Evolutionary conservation across 192 early-diverging fungal species (phyloP).

Genomic region (Helicostylum pulchrum): DNA sequence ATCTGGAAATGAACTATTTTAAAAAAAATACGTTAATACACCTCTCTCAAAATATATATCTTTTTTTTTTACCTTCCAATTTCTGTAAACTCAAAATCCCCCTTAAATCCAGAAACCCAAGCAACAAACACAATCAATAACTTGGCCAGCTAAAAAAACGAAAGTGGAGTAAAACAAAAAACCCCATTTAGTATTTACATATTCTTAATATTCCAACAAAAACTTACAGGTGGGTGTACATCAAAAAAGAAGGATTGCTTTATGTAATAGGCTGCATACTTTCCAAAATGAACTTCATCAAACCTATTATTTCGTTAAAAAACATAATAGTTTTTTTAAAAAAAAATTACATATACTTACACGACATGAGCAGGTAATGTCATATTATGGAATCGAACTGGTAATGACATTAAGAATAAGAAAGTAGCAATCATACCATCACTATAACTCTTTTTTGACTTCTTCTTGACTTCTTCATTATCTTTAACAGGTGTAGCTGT

Average conservation of each 20-base stretch:
- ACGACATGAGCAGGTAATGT: conserved; percentile 45
- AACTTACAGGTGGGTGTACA: conserved; percentile 88
- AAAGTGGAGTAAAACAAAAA: background rate
- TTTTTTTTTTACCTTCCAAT: conserved; percentile 66
- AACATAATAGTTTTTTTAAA: background rate
- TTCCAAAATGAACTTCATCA: conserved; percentile 97
- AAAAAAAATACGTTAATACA: conserved; percentile 1
- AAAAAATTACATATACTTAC: conserved; percentile 35
- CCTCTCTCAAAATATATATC: background rate
- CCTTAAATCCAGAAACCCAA: conserved; percentile 81
- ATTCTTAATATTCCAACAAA: conserved; percentile 18
- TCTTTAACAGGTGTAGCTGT: background rate
- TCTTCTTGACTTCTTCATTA: background rate
- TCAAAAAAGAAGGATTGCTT: conserved; percentile 87
- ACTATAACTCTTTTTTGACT: background rate
- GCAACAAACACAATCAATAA: conserved; percentile 50
- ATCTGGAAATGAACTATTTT: conserved; percentile 74
- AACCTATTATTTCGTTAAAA: conserved; percentile 52
- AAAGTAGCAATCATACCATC: conserved; percentile 24
- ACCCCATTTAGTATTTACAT: background rate
- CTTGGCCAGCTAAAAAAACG: conserved; percentile 28
- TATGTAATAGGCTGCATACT: conserved; percentile 84
- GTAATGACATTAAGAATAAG: conserved; percentile 34
- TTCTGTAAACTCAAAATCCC: conserved; percentile 84
- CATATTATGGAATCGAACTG: conserved; percentile 43